Evolutionary conservation across 2,329 filamentous ascomycete species (phyloP).

Genomic region (Cytospora piceae): DNA sequence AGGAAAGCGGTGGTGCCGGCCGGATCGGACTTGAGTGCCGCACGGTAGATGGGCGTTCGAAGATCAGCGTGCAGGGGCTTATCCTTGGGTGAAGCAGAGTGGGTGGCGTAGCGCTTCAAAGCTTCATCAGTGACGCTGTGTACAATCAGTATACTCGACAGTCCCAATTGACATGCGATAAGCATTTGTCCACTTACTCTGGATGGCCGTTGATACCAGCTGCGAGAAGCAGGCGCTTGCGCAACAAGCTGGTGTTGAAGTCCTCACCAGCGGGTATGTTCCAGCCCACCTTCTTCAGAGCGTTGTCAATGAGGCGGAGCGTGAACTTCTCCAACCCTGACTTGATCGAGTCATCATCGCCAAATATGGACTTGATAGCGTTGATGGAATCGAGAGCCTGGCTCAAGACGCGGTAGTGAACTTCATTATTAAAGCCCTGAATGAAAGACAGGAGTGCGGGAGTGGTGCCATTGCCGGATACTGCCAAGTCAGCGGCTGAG

Average conservation of each 20-base stretch:
- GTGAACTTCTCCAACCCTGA: conserved; percentile 77
- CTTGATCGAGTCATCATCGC: conserved; percentile 72
- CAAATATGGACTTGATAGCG: conserved; percentile 83
- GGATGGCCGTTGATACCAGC: conserved; percentile 79
- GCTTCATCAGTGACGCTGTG: conserved; percentile 71
- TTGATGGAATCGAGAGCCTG: conserved; percentile 79
- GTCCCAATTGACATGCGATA: background rate
- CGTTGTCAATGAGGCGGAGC: conserved; percentile 73
- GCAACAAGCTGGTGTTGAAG: conserved; percentile 79
- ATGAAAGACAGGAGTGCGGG: conserved; percentile 81
- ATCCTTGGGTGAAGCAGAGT: conserved; percentile 68
- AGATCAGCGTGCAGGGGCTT: conserved; percentile 80
- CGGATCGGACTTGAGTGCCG: conserved; percentile 72
- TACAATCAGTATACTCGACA: conserved; percentile 22
- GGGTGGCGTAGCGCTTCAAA: conserved; percentile 78
- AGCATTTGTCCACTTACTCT: conserved; percentile 54
- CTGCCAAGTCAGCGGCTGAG: conserved; percentile 85
- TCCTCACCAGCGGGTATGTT: conserved; percentile 78
- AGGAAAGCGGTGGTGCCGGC: conserved; percentile 72
- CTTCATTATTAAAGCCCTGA: conserved; percentile 80
- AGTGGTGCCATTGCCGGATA: conserved; percentile 83
- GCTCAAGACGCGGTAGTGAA: conserved; percentile 86
- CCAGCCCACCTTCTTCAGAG: conserved; percentile 83
- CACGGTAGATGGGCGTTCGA: conserved; percentile 77
- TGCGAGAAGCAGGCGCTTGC: conserved; percentile 76